Evolutionary conservation across 1,284 basidiomycete species (phyloP).

Genomic region (Sporisorium sorghi): DNA sequence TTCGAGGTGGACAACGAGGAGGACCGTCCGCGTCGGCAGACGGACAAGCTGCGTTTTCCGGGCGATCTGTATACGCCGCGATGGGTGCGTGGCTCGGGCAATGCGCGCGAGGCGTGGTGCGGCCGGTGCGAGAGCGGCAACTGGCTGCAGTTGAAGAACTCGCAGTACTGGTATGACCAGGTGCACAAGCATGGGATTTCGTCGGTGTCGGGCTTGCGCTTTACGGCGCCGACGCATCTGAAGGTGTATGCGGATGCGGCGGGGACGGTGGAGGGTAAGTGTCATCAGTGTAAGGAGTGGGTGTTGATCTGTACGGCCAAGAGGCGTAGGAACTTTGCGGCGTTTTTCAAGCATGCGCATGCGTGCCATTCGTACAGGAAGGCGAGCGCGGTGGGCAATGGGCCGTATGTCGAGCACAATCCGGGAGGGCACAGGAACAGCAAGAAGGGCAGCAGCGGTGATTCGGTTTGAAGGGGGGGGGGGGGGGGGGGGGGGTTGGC

Average conservation of each 20-base stretch:
- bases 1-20: slow-evolving; percentile 53
- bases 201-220: slow-evolving; percentile 52
- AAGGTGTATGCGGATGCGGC: slow-evolving; percentile 51
- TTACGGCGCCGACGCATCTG: slow-evolving; percentile 53
- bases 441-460: slow-evolving; percentile 32
- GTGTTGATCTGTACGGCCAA: slow-evolving; percentile 57
- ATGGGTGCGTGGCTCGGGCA: slow-evolving; percentile 57
- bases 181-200: slow-evolving; percentile 60
- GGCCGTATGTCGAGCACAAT: slow-evolving; percentile 54
- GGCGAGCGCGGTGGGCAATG: slow-evolving; percentile 50
- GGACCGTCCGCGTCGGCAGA: slow-evolving; percentile 49
- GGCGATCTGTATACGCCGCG: slow-evolving; percentile 59
- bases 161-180: slow-evolving; percentile 62
- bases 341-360: slow-evolving; percentile 58
- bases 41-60: slow-evolving; percentile 56
- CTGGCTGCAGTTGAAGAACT: slow-evolving; percentile 60
- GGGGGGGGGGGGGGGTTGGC: too few species aligned
- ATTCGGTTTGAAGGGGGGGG: not conserved
- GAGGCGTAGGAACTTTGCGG: slow-evolving; percentile 51
- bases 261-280: slow-evolving; percentile 55
- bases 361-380: slow-evolving; percentile 53
- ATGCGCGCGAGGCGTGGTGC: slow-evolving; percentile 58
- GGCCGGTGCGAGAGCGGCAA: slow-evolving; percentile 56
- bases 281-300: slow-evolving; percentile 60
- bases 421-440: slow-evolving; percentile 43